phyloP scores from a whole-genome alignment of 2,329 filamentous ascomycete species.

The Orbilia javanica region DNA sequence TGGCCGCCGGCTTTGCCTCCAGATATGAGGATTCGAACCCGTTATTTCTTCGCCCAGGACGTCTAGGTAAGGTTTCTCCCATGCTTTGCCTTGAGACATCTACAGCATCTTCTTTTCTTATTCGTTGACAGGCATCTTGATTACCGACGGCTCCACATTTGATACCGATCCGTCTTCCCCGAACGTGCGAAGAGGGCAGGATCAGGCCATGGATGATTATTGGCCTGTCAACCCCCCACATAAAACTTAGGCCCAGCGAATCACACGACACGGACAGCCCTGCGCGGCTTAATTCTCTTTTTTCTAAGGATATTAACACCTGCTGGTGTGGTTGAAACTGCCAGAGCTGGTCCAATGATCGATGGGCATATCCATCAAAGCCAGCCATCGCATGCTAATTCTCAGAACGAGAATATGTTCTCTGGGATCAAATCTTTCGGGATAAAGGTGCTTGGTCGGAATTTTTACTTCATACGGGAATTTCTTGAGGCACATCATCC shows the following conservation, averaged over 20 bases:
- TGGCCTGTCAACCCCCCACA: slow-evolving; percentile 57
- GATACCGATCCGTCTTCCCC: slow-evolving; percentile 58
- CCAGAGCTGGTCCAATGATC: slow-evolving; percentile 7
- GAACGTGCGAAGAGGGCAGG: slow-evolving; percentile 37
- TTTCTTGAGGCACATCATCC: background rate
- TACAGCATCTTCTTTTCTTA: slow-evolving; percentile 38
- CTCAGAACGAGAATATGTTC: slow-evolving; percentile 10
- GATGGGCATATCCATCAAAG: background rate
- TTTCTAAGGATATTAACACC: slow-evolving; percentile 4
- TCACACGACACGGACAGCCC: slow-evolving; percentile 52
- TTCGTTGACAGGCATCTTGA: slow-evolving; percentile 54
- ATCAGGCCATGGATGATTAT: slow-evolving; percentile 49
- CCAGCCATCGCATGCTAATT: slow-evolving; percentile 7
- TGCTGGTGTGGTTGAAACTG: slow-evolving; percentile 4
- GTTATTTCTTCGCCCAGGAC: slow-evolving; percentile 34
- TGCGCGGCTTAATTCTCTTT: slow-evolving; percentile 42
- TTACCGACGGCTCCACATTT: slow-evolving; percentile 53
- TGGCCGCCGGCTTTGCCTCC: slow-evolving; percentile 28
- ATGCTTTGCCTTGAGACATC: slow-evolving; percentile 55
- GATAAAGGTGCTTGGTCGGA: slow-evolving; percentile 18
- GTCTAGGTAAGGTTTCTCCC: slow-evolving; percentile 57
- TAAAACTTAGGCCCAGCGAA: slow-evolving; percentile 32
- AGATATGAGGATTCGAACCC: slow-evolving; percentile 21
- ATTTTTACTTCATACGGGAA: slow-evolving; percentile 15
- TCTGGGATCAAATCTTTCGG: slow-evolving; percentile 15